Evolutionary conservation across 306 rosid species (phyloP).

Genomic region (Prunus dulcis): DNA sequence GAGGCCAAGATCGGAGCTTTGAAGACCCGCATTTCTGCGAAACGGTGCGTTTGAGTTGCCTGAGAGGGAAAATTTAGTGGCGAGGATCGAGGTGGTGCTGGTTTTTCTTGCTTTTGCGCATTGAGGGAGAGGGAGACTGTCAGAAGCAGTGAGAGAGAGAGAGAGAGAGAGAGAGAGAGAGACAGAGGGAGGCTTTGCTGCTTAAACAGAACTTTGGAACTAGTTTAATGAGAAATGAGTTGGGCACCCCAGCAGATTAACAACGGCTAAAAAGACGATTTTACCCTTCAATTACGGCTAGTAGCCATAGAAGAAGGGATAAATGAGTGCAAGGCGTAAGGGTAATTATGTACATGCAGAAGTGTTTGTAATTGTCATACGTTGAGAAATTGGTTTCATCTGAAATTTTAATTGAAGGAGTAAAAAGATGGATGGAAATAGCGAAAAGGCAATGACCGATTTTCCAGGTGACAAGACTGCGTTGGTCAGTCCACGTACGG

Average conservation of each 20-base stretch:
- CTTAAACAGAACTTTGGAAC: neutral
- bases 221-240: neutral
- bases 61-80: slow-evolving; percentile 19
- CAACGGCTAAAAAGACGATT: neutral
- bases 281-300: neutral
- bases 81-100: slow-evolving; percentile 24
- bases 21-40: slow-evolving; percentile 45
- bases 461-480: neutral
- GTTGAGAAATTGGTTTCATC: neutral
- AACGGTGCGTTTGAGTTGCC: neutral
- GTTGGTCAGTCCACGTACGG: neutral
- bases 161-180: slow-evolving; percentile 1
- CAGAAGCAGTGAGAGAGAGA: neutral
- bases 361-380: neutral
- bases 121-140: slow-evolving; percentile 14
- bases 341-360: neutral
- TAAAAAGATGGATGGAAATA: neutral
- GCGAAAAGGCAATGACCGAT: neutral
- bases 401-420: neutral
- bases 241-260: neutral
- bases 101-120: slow-evolving; percentile 33
- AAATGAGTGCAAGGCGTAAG: neutral
- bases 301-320: no score
- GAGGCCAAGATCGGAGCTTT: slow-evolving; percentile 28
- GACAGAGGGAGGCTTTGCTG: neutral